Percentiles rank a stretch among this genome's conserved stretches.
Evolutionary conservation across 176 grass and related monocot species (phyloP).

Genomic region (Triticum dicoccoides): DNA sequence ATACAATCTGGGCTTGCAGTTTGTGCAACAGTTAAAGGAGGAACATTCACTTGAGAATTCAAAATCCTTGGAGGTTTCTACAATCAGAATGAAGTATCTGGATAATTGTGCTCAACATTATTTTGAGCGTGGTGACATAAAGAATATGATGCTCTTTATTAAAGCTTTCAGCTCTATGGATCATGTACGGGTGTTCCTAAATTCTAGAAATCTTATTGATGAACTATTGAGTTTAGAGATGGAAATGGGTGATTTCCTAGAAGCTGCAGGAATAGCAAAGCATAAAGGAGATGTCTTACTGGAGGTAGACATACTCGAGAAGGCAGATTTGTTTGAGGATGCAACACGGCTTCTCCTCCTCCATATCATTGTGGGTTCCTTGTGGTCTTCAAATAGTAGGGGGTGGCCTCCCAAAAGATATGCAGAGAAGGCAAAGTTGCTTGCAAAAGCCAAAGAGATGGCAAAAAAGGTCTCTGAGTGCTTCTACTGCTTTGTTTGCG

Average conservation of each 20-base stretch:
- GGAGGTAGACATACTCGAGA: conserved; percentile 63
- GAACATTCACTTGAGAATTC: conserved; percentile 21
- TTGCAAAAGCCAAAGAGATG: conserved; percentile 53
- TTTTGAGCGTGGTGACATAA: conserved; percentile 42
- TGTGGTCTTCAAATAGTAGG: conserved; percentile 56
- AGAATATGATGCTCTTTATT: conserved; percentile 63
- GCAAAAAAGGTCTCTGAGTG: conserved; percentile 32
- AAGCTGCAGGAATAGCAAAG: conserved; percentile 57
- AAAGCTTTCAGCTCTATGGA: conserved; percentile 62
- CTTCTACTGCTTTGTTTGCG: conserved; percentile 49
- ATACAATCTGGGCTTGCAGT: conserved; percentile 42
- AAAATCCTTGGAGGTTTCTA: conserved; percentile 15
- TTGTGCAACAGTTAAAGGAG: conserved; percentile 50
- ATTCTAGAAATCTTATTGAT: conserved; percentile 43
- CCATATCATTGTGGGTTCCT: conserved; percentile 39
- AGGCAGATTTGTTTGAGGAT: conserved; percentile 47
- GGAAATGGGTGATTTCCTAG: conserved; percentile 63
- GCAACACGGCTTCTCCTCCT: conserved; percentile 54
- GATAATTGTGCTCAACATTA: conserved; percentile 47
- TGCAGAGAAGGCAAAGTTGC: conserved; percentile 40
- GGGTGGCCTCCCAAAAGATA: conserved; percentile 69
- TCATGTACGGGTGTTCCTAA: conserved; percentile 43
- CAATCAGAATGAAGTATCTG: conserved; percentile 37
- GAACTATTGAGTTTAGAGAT: conserved; percentile 66
- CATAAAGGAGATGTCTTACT: conserved; percentile 46